These are phyloP conservation scores for Yamadazyma triangularis DNA, from an alignment of 1,139 yeast species.

Conservation along the genomic window DNA sequence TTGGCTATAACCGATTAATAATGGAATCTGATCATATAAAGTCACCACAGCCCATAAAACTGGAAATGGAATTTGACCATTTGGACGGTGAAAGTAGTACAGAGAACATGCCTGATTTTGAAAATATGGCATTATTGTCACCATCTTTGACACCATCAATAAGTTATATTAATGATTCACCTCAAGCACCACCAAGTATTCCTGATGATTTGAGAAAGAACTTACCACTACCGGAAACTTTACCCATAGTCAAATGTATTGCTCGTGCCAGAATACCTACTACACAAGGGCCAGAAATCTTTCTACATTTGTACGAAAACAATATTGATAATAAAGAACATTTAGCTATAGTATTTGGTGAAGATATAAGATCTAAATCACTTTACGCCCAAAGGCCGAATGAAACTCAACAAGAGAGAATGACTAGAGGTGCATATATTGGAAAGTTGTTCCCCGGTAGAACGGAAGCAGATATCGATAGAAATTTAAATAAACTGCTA, in stretches of 20 bases:
- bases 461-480: conserved; percentile 60
- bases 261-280: conserved; percentile 94
- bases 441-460: conserved; percentile 90
- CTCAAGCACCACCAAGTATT: conserved; percentile 14
- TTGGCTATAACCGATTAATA: no score
- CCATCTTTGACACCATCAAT: conserved; percentile 32
- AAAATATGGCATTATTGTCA: conserved; percentile 31
- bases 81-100: background rate
- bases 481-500: conserved; percentile 32
- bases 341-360: conserved; percentile 95
- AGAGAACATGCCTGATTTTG: conserved; percentile 10
- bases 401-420: conserved; percentile 87
- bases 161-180: conserved; percentile 10
- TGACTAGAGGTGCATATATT: conserved; percentile 95
- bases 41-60: background rate
- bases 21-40: background rate
- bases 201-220: conserved; percentile 18
- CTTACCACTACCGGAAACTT: conserved; percentile 24
- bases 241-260: conserved; percentile 78
- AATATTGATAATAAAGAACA: conserved; percentile 90
- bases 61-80: no score
- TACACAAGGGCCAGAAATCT: conserved; percentile 89
- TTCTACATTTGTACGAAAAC: conserved; percentile 82
- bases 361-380: conserved; percentile 74
- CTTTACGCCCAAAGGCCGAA: conserved; percentile 57